These are phyloP conservation scores for Aspergillus aculeatinus DNA, from an alignment of 2,329 filamentous ascomycete genomes.

Conservation along the genomic window DNA sequence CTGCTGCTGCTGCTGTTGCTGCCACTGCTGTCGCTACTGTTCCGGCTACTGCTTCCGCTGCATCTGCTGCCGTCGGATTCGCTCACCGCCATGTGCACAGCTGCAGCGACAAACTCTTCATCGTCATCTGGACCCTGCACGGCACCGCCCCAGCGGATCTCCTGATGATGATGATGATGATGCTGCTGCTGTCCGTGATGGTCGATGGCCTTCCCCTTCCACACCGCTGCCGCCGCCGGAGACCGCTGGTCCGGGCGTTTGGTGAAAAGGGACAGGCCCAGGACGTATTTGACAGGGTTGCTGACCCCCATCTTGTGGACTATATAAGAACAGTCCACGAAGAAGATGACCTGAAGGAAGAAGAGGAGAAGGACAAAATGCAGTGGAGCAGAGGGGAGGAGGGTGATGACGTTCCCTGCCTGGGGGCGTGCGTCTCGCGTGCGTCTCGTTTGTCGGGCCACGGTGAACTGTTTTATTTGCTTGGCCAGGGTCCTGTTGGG, in stretches of 20 bases:
- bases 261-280: slow-evolving; percentile 20
- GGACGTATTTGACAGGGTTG: slow-evolving; percentile 22
- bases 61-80: slow-evolving; percentile 10
- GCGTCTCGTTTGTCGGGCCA: background rate
- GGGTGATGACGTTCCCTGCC: background rate
- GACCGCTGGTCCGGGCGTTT: slow-evolving; percentile 13
- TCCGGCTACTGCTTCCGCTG: slow-evolving; percentile 12
- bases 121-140: slow-evolving; percentile 2
- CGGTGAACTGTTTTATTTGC: background rate
- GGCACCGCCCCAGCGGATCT: slow-evolving; percentile 1
- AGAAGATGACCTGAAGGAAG: background rate
- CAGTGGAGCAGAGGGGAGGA: background rate
- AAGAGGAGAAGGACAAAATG: background rate
- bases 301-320: slow-evolving; percentile 18
- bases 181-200: background rate
- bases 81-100: slow-evolving; percentile 20
- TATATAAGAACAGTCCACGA: background rate
- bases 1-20: slow-evolving; percentile 9
- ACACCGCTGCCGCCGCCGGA: background rate
- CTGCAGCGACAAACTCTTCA: background rate
- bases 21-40: slow-evolving; percentile 13
- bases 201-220: slow-evolving; percentile 17
- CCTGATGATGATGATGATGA: background rate
- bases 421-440: background rate
- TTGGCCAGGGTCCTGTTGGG: background rate